phyloP scores from a whole-genome alignment of 805 yeast species.

The Saccharomyces jurei region DNA sequence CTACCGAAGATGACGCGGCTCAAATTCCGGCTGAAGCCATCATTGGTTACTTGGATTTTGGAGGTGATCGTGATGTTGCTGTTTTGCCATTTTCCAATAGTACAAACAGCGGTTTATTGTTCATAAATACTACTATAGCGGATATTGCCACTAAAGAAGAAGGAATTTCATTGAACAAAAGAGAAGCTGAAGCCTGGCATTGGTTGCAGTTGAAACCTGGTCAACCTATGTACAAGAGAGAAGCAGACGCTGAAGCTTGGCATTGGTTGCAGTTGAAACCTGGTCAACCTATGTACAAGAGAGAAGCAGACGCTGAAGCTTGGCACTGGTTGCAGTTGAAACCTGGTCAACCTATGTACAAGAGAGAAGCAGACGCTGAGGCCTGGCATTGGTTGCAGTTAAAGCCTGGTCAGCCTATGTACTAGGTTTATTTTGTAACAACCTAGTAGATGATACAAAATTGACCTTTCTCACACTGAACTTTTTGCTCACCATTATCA shows the following conservation, averaged over 20 bases:
- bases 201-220: constrained; percentile 23
- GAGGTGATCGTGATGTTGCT: constrained; percentile 10
- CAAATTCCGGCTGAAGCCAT: constrained; percentile 13
- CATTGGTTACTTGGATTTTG: constrained; percentile 11
- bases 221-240: constrained; percentile 18
- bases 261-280: constrained; percentile 20
- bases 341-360: constrained; percentile 23
- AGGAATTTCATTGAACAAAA: not conserved
- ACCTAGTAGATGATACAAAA: not conserved
- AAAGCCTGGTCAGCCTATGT: constrained; percentile 22
- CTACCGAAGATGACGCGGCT: not conserved
- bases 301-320: constrained; percentile 22
- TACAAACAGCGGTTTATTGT: constrained; percentile 11
- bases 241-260: constrained; percentile 23
- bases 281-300: constrained; percentile 26
- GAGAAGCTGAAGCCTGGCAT: constrained; percentile 6
- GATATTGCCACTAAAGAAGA: constrained; percentile 4
- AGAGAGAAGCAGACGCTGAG: constrained; percentile 17
- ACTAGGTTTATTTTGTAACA: not conserved
- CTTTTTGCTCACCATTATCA: not conserved
- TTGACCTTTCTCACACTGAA: not conserved
- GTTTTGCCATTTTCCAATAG: constrained; percentile 12
- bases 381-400: constrained; percentile 26
- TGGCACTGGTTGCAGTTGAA: constrained; percentile 24
- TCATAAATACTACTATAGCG: constrained; percentile 15